These are phyloP conservation scores for Zygosaccharomyces lentus DNA, from an alignment of 805 yeast species.

Conservation along the genomic window DNA sequence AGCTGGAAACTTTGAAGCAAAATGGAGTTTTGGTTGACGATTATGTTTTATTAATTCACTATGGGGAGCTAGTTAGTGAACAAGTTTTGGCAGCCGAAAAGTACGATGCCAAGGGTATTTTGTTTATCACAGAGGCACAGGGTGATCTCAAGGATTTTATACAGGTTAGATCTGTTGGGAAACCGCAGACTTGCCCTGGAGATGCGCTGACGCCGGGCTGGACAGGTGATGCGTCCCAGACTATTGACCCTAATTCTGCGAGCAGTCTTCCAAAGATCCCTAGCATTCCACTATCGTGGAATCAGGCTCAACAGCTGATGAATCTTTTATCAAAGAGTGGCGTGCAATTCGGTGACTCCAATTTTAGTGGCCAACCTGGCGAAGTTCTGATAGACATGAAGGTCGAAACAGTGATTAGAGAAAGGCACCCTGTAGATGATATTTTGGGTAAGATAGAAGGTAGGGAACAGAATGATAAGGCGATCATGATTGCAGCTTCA, in stretches of 20 bases:
- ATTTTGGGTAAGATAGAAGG: slow-evolving; percentile 76
- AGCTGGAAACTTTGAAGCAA: slow-evolving; percentile 42
- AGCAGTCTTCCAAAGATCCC: slow-evolving; percentile 66
- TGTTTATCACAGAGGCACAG: slow-evolving; percentile 55
- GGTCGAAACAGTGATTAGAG: slow-evolving; percentile 43
- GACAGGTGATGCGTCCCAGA: slow-evolving; percentile 42
- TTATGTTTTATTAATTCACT: slow-evolving; percentile 55
- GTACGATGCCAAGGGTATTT: slow-evolving; percentile 57
- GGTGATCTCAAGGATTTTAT: slow-evolving; percentile 30
- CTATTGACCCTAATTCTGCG: slow-evolving; percentile 44
- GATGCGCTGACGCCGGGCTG: slow-evolving; percentile 79
- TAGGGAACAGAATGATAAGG: slow-evolving; percentile 69
- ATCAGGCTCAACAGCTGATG: slow-evolving; percentile 51
- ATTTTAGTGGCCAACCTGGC: slow-evolving; percentile 21
- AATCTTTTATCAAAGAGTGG: slow-evolving; percentile 27
- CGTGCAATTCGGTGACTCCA: slow-evolving; percentile 21
- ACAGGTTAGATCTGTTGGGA: slow-evolving; percentile 47
- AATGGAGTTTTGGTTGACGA: slow-evolving; percentile 41
- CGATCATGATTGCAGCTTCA: slow-evolving; percentile 75
- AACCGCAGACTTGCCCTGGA: slow-evolving; percentile 63
- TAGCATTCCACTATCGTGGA: slow-evolving; percentile 70
- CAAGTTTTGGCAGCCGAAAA: slow-evolving; percentile 53
- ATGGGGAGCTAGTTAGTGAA: slow-evolving; percentile 49
- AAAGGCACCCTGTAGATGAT: slow-evolving; percentile 70
- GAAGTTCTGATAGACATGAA: slow-evolving; percentile 28